Base-by-base conservation (phyloP, 306 rosid species). In the barrel medic (Medicago truncatula) region DNA sequence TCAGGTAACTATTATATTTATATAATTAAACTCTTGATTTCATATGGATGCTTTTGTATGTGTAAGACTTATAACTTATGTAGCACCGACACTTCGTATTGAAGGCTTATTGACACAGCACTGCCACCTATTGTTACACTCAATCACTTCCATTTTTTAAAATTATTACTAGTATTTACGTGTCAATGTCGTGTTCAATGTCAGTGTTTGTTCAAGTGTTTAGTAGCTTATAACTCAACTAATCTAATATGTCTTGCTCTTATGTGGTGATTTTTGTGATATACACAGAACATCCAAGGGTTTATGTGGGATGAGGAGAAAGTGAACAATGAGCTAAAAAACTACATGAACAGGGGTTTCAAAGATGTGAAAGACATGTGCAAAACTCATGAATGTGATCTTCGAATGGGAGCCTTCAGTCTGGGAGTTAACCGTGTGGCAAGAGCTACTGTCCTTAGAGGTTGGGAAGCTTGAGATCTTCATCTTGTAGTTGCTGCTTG, bases 361-460 rank as follows among this genome's bases (percentile, higher is more conserved):
- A 90, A 87, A 78, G 85, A 90, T 82, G 89, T 95, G 63, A 95
- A 90, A 86, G 88, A 89, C 7, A 95, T 92, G 96, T 95, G 98
- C 86, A 82, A 82, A 73, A 84, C 93, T 2, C 91, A 92, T 63
- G 81, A 80, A 1, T 95, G 98, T 41, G 93, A 90, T 66, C 91
- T 92, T 70, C 89, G 97, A 10, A 95, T 95, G 98, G 98, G 98
- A 60, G 98, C 97, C 52, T 95, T 95, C 80, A 92, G 91, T 38
- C 86, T 92, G 0, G 98, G 87, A 20, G 96, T 92, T 61, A 89
- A 87, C 67, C 95, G 98, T 40, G 98, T 95, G 4, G 96, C 98
- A 12, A 57, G 97, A 23, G 97, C 98, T 11, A 89, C 98, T 9
- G 81, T 87, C 47, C 96, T 95, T 31, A 86, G 98, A 75, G 98